Evolutionary conservation across 495 filamentous ascomycete species (phyloP).

Genomic region (Trichoderma reesei): DNA sequence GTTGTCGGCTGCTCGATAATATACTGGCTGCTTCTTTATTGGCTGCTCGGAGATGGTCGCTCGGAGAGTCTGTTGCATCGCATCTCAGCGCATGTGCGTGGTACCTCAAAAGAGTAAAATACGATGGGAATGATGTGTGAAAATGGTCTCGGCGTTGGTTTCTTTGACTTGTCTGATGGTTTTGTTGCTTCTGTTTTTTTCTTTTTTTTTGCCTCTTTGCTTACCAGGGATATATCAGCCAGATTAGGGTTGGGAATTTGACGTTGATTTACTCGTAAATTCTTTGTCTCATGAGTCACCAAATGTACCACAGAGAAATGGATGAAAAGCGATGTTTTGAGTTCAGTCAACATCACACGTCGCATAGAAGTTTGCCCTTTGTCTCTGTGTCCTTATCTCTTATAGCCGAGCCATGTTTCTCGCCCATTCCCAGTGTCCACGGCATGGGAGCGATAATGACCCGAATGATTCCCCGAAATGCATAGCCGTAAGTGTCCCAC

Average conservation of each 20-base stretch:
- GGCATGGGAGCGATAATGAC: neutral
- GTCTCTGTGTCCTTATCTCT: too few species aligned
- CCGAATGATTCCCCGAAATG: neutral
- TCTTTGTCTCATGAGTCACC: too few species aligned
- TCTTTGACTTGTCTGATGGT: neutral
- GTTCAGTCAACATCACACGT: too few species aligned
- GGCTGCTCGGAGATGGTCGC: neutral
- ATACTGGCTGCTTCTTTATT: neutral
- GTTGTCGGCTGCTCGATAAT: neutral
- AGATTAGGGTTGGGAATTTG: too few species aligned
- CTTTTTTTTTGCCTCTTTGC: neutral
- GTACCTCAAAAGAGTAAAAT: neutral
- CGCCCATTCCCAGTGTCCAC: neutral
- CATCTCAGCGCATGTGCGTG: neutral
- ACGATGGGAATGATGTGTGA: neutral
- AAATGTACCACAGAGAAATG: too few species aligned
- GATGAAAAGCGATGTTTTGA: too few species aligned
- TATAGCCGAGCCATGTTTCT: neutral
- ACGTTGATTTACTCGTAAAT: too few species aligned
- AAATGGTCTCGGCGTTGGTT: neutral
- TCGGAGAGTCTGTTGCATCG: neutral
- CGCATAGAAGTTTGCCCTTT: too few species aligned
- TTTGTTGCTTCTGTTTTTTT: neutral
- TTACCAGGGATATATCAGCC: neutral
- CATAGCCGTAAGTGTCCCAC: neutral